phyloP scores from a whole-genome alignment of 768 basidiomycete genomes.

The Rhodotorula diobovata region DNA sequence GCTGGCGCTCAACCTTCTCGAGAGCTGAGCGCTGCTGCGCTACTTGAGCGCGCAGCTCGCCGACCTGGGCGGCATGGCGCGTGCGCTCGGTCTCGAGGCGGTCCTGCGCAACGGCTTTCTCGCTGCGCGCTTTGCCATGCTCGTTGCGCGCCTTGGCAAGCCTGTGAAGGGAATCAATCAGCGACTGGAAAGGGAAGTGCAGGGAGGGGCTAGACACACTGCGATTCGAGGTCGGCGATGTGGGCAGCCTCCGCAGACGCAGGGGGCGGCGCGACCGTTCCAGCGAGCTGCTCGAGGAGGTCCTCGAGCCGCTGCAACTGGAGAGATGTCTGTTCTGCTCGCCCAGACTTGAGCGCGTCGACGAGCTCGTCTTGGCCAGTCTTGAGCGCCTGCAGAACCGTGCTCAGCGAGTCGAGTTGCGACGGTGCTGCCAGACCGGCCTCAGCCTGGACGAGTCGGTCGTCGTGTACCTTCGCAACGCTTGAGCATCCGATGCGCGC shows the following conservation, averaged over 20 bases:
- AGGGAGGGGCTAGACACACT: neutral
- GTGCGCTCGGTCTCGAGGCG: conserved; percentile 14
- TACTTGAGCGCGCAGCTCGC: neutral
- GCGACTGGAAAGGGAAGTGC: too few species aligned
- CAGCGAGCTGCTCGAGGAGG: neutral
- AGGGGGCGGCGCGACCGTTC: neutral
- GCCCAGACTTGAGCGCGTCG: neutral
- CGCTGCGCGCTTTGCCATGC: conserved; percentile 13
- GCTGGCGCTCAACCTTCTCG: neutral
- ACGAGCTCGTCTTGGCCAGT: neutral
- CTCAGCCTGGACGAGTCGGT: neutral
- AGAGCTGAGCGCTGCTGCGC: neutral
- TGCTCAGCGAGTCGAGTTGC: neutral
- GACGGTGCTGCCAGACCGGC: neutral
- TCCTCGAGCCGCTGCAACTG: neutral
- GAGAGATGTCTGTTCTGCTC: neutral
- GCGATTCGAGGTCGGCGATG: conserved; percentile 9
- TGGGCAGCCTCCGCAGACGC: neutral
- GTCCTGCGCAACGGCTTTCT: conserved; percentile 17
- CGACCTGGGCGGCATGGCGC: neutral
- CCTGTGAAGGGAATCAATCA: neutral
- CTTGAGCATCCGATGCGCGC: too few species aligned
- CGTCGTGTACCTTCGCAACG: neutral
- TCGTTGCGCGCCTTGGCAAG: conserved; percentile 24
- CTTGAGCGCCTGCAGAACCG: neutral